phyloP scores from a whole-genome alignment of 805 yeast genomes.

The Ogataea nakhonphanomensis region DNA sequence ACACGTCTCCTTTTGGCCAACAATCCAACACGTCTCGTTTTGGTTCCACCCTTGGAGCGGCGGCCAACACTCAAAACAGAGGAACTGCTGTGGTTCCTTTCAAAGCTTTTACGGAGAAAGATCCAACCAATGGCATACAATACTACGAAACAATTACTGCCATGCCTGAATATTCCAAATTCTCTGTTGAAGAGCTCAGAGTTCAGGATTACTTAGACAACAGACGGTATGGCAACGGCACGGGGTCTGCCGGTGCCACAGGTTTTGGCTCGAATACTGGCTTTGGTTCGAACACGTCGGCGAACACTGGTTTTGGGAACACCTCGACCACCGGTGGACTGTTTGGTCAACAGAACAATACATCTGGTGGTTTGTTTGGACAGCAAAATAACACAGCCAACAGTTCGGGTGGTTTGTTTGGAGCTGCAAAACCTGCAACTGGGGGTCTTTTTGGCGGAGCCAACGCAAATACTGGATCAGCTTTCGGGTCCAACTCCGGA shows the following conservation, averaged over 20 bases:
- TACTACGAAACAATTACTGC: conserved; percentile 71
- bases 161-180: conserved; percentile 87
- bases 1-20: conserved; percentile 41
- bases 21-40: conserved; percentile 26
- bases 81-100: conserved; percentile 77
- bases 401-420: conserved; percentile 16
- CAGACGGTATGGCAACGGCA: conserved; percentile 51
- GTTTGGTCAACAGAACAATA: conserved; percentile 39
- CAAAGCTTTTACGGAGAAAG: conserved; percentile 69
- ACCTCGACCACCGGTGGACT: conserved; percentile 37
- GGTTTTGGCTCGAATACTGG: conserved; percentile 29
- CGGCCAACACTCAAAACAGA: conserved; percentile 39
- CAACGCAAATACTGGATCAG: conserved; percentile 8
- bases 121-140: conserved; percentile 52
- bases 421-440: conserved; percentile 29
- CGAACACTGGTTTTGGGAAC: conserved; percentile 17
- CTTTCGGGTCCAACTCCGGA: conserved; percentile 33
- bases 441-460: conserved; percentile 25
- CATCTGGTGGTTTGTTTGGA: conserved; percentile 38
- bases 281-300: conserved; percentile 27
- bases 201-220: conserved; percentile 79
- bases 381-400: conserved; percentile 24
- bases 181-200: conserved; percentile 84
- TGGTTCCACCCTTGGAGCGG: conserved; percentile 30
- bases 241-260: conserved; percentile 9